Base-by-base conservation (phyloP, 2,329 filamentous ascomycete species). In the Pseudogymnoascus sp. region DNA sequence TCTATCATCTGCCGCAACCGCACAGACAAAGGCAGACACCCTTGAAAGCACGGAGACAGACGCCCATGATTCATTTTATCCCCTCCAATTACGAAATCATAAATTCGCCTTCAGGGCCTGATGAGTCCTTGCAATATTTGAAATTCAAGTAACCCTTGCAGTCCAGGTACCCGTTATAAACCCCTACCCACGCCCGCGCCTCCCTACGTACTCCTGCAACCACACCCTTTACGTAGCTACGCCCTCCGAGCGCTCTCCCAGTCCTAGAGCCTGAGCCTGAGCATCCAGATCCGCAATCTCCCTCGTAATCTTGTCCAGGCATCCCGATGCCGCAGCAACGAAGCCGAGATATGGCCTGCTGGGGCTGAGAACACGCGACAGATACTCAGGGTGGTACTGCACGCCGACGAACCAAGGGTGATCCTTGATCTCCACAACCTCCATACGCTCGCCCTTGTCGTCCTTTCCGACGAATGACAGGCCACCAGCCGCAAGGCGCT, bases 301-400 rank as follows among this genome's bases (percentile, higher is more conserved):
- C 60, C 63, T 64, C 14, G 70, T 72, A 46, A 72, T 61, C 43
- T 68, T 65, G 31, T 73, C 69, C 21, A 74, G 62, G 40, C 71
- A 73, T 18, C 71, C 71, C 6, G 69, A 63, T 14, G 85, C 85
- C 1, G 91, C 90, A 34, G 92, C 91, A 56, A 96, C 84, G 74
- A 96, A 93, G 56, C 92, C 92, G 21, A 96, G 81, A 76, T 91
- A 95, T 1, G 90, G 87, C 72, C 85, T 85, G 71, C 84, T 88
- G 0, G 90, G 90, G 60, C 84, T 79, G 66, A 96, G 77, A 2
- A 95, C 91, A 61, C 88, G 83, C 68, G 84, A 88, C 60, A 90
- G 80, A 73, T 93, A 96, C 75, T 97, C 92, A 1, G 93, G 91
- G 74, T 96, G 92, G 75, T 89, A 93, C 75, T 96, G 93, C 7